Evolutionary conservation across 306 rosid species (phyloP).

Genomic region (Astragalus membranaceus): DNA sequence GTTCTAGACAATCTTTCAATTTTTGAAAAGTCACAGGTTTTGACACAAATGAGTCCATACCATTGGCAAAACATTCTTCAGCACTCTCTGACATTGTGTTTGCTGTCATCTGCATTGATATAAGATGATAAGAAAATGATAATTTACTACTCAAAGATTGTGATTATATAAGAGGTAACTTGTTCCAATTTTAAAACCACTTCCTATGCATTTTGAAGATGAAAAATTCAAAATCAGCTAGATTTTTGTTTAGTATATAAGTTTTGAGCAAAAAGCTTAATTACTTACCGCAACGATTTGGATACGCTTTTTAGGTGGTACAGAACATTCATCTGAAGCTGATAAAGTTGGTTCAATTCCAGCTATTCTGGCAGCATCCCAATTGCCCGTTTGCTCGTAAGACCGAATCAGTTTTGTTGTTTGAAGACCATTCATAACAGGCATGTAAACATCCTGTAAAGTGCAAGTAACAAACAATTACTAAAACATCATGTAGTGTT

Average conservation of each 20-base stretch:
- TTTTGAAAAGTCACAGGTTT: constrained; percentile 85
- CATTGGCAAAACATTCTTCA: constrained; percentile 75
- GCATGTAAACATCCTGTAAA: constrained; percentile 90
- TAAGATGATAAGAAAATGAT: background rate
- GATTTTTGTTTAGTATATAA: background rate
- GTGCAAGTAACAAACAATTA: background rate
- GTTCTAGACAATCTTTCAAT: constrained; percentile 60
- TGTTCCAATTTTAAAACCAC: background rate
- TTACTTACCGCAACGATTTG: constrained; percentile 75
- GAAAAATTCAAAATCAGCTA: background rate
- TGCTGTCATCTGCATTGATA: constrained; percentile 83
- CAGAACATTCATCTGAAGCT: constrained; percentile 20
- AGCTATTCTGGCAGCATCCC: constrained; percentile 72
- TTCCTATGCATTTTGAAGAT: background rate
- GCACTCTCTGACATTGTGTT: constrained; percentile 88
- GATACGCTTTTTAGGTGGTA: constrained; percentile 33
- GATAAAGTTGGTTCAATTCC: constrained; percentile 45
- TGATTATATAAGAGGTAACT: background rate
- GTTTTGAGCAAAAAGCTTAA: background rate
- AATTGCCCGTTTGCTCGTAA: constrained; percentile 77
- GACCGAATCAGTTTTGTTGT: constrained; percentile 85
- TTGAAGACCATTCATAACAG: constrained; percentile 89
- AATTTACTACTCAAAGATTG: background rate
- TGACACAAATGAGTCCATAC: constrained; percentile 92
- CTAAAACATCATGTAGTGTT: background rate